Conservation (phyloP, 2,329 filamentous ascomycete genomes). For the Microascus cirrosus region DNA sequence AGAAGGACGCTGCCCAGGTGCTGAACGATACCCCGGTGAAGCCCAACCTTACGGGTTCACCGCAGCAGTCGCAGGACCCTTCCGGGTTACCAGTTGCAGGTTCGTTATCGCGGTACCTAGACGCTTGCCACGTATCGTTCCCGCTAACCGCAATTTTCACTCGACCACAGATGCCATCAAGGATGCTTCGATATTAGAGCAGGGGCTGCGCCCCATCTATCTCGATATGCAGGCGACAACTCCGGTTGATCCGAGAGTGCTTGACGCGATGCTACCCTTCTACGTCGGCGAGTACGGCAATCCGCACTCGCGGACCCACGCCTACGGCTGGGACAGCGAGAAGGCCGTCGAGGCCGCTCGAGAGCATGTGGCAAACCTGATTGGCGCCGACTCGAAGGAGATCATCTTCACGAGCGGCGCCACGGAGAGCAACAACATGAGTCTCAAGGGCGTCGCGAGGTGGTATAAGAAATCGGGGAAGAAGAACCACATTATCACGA, state of each 20-base stretch:
- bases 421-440: slow-evolving; percentile 99
- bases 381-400: slow-evolving; percentile 92
- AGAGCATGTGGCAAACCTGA: slow-evolving; percentile 70
- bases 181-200: slow-evolving; percentile 85
- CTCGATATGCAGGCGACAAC: slow-evolving; percentile 98
- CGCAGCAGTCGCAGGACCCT: slow-evolving; percentile 6
- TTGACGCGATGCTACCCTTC: slow-evolving; percentile 94
- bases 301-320: slow-evolving; percentile 92
- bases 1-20: slow-evolving; percentile 69
- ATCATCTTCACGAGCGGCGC: slow-evolving; percentile 98
- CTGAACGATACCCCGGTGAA: slow-evolving; percentile 74
- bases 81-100: slow-evolving; percentile 6
- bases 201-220: slow-evolving; percentile 89
- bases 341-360: slow-evolving; percentile 84
- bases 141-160: slow-evolving; percentile 14
- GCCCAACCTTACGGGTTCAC: slow-evolving; percentile 8
- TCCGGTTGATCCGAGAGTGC: slow-evolving; percentile 82
- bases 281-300: slow-evolving; percentile 93
- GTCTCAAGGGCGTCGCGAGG: slow-evolving; percentile 91
- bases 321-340: slow-evolving; percentile 97
- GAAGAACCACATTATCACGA: slow-evolving; percentile 98
- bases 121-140: neutral
- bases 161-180: slow-evolving; percentile 59
- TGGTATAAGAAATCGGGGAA: slow-evolving; percentile 90
- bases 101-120: neutral